Evolutionary conservation across 345 rosid genomes (phyloP).

Genomic region (Nasturtium officinale): DNA sequence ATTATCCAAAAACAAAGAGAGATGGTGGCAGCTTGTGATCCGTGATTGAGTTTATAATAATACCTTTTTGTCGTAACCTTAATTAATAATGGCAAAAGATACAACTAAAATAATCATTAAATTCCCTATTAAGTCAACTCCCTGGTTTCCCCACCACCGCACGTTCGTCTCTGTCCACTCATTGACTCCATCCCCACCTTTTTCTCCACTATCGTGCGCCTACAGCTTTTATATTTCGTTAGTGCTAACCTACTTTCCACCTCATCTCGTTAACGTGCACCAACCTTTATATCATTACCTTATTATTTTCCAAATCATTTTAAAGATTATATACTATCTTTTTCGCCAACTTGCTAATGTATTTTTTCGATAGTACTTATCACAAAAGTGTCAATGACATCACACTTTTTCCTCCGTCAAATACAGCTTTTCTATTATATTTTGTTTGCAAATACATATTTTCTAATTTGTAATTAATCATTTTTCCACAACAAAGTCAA

Average conservation of each 20-base stretch:
- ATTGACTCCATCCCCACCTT: conserved; percentile 33
- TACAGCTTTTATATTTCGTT: not conserved
- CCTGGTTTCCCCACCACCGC: conserved; percentile 42
- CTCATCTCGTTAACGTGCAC: conserved; percentile 26
- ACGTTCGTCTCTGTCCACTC: conserved; percentile 45
- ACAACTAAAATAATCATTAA: conserved; percentile 18
- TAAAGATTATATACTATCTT: not conserved
- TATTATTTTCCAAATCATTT: conserved; percentile 30
- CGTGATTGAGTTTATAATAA: conserved; percentile 36
- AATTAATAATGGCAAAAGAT: conserved; percentile 30
- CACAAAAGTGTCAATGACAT: conserved; percentile 34
- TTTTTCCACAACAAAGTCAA: not conserved
- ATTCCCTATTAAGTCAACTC: conserved; percentile 41
- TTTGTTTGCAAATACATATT: conserved; percentile 4
- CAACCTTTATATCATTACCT: not conserved
- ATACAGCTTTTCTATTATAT: not conserved
- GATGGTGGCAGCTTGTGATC: conserved; percentile 37
- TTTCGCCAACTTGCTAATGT: conserved; percentile 36
- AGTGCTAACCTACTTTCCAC: conserved; percentile 28
- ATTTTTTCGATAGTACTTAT: conserved; percentile 14
- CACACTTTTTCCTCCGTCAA: conserved; percentile 26
- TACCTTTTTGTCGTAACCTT: conserved; percentile 30
- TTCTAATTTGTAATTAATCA: not conserved
- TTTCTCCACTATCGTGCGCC: conserved; percentile 34
- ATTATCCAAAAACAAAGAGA: not conserved